Evolutionary conservation across 305 asterid species (phyloP), one percentile per base, ranked within the genome.

Genomic region (Rubia occidens): DNA sequence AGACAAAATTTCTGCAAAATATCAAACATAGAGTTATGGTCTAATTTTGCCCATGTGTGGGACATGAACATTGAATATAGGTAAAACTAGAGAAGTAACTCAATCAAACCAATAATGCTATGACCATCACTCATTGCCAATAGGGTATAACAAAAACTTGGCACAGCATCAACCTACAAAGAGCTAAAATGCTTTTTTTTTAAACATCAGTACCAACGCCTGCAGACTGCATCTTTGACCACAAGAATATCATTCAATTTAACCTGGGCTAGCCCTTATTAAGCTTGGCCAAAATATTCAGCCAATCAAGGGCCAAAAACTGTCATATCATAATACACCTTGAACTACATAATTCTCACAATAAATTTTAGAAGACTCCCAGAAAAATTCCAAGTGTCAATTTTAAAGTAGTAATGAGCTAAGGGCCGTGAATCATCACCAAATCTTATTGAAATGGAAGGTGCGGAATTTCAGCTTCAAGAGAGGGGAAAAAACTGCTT

Each of bases 1-100:
- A 95, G 79, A 72, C 86, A 85, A 79, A 95, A 95, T 32, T 83
- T 88, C 98, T 95, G 96, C 83, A 83, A 60, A 78, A 83, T 75
- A 74, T 14, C 70, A 39, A 63, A 18, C 51, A 42, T 39, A 39
- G 21, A 64, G 54, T 64, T 42, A 64, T 7, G 8, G 20, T 9
- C 14, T 9, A n/a, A 42, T 44, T n/a, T 11, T 4, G 47, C 8
- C 40, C 62, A 58, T 18, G 37, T 13, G 60, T 14, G 11, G 11
- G 1, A 40, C 44, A 40, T 26, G 8, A 10, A 42, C 35, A 65
- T n/a, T 20, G 2, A 40, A 43, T 45, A 44, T 32, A 29, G 42
- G 17, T 2, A 43, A 13, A 51, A 71, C 32, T 32, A 3, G 1
- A 11, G 24, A 68, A 54, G 42, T 68, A 10, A 55, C 17, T 20